Evolutionary conservation across 2,329 filamentous ascomycete species (phyloP), one percentile per base, ranked within the genome.

Genomic region (Calonectria hongkongensis): DNA sequence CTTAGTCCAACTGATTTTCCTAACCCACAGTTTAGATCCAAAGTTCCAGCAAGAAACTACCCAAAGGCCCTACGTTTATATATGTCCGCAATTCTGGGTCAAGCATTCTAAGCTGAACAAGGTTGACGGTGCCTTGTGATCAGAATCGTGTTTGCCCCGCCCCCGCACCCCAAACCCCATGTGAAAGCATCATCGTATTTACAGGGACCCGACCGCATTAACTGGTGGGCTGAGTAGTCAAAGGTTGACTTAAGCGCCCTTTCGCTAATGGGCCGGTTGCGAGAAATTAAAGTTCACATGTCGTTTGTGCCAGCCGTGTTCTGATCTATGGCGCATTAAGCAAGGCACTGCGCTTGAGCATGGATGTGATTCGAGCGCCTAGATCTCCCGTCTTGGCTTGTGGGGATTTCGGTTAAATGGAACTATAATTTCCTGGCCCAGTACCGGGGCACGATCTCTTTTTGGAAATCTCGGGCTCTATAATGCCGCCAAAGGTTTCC

Each of bases 331-430:
- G 47, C 16, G 9, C 39, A 48, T 54, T 43, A 51, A 27, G 48
- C 9, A 43, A 69, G 50, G 1, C 6, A 16, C 6, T n/a, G 16
- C 28, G 39, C 28, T 28, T 21, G 21, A 30, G 39, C 15, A 41
- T 25, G 36, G 18, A 41, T 39, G 47, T 67, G 69, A 71, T 71
- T 71, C 69, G 69, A 50, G 69, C 69, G 69, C 69, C 62, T 71
- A 28, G 12, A n/a, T 36, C 16, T 18, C 41, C 21, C 18, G 41
- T 3, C 62, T 66, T 66, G 62, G 68, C 68, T 28, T 51, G 56
- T 39, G 68, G 68, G 51, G 41, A 43, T 47, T 33, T 62, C 68
- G 68, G 68, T 16, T 58, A 43, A 56, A 66, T 66, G 28, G 48
- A 63, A 45, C 47, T 69, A 47, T 45, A 63, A 63, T 60, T 60